A percentile compares a stretch with the other conserved stretches of the same genome.
Conservation (phyloP, 2,329 filamentous ascomycete genomes). For the Thelonectria discophora region DNA sequence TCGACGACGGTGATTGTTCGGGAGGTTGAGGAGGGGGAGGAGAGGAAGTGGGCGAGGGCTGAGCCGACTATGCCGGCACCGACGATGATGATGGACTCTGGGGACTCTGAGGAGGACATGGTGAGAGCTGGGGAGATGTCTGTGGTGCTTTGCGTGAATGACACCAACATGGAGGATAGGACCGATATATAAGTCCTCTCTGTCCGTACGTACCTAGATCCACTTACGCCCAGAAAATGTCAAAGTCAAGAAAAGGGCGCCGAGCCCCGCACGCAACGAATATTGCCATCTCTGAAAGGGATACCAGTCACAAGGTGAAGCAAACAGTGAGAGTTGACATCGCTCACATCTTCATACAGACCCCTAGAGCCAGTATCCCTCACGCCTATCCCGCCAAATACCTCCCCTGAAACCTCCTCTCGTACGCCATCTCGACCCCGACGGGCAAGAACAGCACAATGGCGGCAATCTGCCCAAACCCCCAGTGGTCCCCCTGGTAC, state of each 20-base stretch:
- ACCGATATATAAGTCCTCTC: neutral
- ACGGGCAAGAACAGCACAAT: constrained; percentile 38
- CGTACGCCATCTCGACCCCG: constrained; percentile 30
- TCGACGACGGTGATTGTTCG: constrained; percentile 33
- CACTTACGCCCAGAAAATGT: constrained; percentile 9
- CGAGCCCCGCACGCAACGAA: neutral
- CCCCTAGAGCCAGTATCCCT: no score
- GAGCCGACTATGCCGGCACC: constrained; percentile 37
- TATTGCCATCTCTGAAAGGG: neutral
- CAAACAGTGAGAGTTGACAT: no score
- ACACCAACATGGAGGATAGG: neutral
- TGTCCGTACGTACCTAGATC: neutral
- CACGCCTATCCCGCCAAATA: neutral
- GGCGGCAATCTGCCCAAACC: constrained; percentile 37
- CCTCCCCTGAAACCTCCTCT: constrained; percentile 22
- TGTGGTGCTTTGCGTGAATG: neutral
- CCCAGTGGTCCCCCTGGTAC: constrained; percentile 27
- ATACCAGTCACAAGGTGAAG: neutral
- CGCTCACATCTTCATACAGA: neutral
- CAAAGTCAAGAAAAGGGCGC: constrained; percentile 22
- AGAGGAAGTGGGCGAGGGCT: constrained; percentile 24
- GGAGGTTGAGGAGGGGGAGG: constrained; percentile 5
- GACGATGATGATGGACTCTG: constrained; percentile 31
- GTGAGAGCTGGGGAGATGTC: neutral
- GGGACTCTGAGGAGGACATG: constrained; percentile 18